These are phyloP conservation scores for Vanderwaltozyma tropicalis DNA, from an alignment of 805 yeast genomes.

Conservation along the genomic window DNA sequence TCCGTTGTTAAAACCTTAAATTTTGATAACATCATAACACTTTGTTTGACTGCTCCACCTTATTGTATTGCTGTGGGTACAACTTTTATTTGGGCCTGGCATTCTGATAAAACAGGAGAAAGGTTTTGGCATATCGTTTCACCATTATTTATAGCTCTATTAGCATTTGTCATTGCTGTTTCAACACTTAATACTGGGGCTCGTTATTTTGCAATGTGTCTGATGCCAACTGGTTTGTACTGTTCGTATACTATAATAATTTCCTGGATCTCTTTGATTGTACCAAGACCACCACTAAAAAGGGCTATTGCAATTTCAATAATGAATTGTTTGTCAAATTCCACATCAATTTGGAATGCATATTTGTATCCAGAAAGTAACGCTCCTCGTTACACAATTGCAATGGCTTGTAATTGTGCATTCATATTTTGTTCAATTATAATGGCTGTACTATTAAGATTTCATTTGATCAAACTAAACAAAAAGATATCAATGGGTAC, in stretches of 20 bases:
- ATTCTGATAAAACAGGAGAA: slow-evolving; percentile 48
- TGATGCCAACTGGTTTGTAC: slow-evolving; percentile 47
- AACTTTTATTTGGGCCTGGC: slow-evolving; percentile 44
- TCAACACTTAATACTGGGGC: slow-evolving; percentile 46
- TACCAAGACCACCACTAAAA: slow-evolving; percentile 49
- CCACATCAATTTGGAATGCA: slow-evolving; percentile 48
- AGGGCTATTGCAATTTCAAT: slow-evolving; percentile 48
- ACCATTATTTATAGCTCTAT: slow-evolving; percentile 32
- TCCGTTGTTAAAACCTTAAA: slow-evolving; percentile 48
- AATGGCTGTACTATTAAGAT: slow-evolving; percentile 31
- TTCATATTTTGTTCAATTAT: slow-evolving; percentile 34
- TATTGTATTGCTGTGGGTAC: slow-evolving; percentile 41
- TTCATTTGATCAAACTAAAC: slow-evolving; percentile 32
- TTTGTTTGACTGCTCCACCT: slow-evolving; percentile 51
- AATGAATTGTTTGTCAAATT: slow-evolving; percentile 47
- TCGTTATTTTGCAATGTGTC: slow-evolving; percentile 48
- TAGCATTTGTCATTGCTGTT: slow-evolving; percentile 28
- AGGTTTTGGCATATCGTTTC: slow-evolving; percentile 39
- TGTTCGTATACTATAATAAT: slow-evolving; percentile 43
- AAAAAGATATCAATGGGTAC: slow-evolving; percentile 35
- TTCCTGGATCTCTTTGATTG: slow-evolving; percentile 47
- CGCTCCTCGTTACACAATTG: slow-evolving; percentile 39
- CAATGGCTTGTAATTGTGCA: slow-evolving; percentile 40
- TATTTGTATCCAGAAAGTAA: slow-evolving; percentile 37
- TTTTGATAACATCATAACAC: slow-evolving; percentile 39